phyloP scores from a whole-genome alignment of 805 yeast species.

The Yarrowia deformans region DNA sequence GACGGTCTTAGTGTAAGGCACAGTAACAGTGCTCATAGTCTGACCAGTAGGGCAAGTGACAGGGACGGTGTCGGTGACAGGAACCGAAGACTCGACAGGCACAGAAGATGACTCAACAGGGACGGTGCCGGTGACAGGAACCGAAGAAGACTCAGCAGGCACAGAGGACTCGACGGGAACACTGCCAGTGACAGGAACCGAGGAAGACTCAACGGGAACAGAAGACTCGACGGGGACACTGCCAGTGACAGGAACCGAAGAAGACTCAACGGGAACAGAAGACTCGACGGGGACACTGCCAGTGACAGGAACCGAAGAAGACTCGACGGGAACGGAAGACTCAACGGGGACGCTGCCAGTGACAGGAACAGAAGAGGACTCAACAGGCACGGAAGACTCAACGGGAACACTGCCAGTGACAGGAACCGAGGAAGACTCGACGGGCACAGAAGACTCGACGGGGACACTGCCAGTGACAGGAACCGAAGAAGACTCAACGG shows the following conservation, averaged over 20 bases:
- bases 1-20: background rate
- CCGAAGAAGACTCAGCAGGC: background rate
- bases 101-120: background rate
- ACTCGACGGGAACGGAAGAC: background rate
- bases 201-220: no score
- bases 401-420: background rate
- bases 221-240: background rate
- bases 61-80: no score
- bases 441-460: no score
- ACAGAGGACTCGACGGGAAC: background rate
- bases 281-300: no score
- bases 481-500: no score
- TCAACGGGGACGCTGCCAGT: background rate
- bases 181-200: no score
- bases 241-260: no score
- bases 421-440: no score
- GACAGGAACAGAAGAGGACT: no score
- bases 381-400: background rate
- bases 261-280: background rate
- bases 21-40: background rate
- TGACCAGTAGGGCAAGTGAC: conserved; percentile 3
- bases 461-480: no score
- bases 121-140: background rate
- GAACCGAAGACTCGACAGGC: background rate
- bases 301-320: no score